phyloP scores from a whole-genome alignment of 495 filamentous ascomycete species.

The Aspergillus affinis region DNA sequence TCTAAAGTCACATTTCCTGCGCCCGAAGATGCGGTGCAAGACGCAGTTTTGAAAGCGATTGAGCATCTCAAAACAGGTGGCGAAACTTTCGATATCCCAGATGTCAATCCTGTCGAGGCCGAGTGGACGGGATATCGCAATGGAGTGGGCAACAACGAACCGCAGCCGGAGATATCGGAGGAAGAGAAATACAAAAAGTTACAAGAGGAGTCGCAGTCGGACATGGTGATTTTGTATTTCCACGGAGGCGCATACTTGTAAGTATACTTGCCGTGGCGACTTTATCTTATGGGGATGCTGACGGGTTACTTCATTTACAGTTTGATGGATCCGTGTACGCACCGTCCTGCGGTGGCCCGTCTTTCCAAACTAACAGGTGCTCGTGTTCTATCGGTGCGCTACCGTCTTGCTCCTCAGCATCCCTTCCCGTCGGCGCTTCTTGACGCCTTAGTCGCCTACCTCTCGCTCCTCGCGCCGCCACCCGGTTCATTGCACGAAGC shows the following conservation, averaged over 20 bases:
- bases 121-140: conserved; percentile 84
- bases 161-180: conserved; percentile 61
- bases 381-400: conserved; percentile 76
- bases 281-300: not conserved
- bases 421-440: conserved; percentile 81
- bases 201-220: conserved; percentile 64
- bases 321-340: conserved; percentile 73
- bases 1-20: conserved; percentile 60
- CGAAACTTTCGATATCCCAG: conserved; percentile 52
- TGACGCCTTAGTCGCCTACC: conserved; percentile 80
- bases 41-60: conserved; percentile 61
- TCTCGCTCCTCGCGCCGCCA: conserved; percentile 79
- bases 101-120: conserved; percentile 62
- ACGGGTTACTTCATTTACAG: conserved; percentile 21
- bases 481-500: conserved; percentile 68
- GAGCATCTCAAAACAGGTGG: conserved; percentile 55
- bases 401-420: conserved; percentile 81
- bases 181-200: conserved; percentile 68
- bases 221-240: conserved; percentile 78
- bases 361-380: conserved; percentile 53
- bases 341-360: conserved; percentile 48
- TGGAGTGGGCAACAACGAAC: conserved; percentile 53
- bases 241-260: conserved; percentile 85
- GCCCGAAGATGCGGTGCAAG: conserved; percentile 57
- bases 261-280: conserved; percentile 14